phyloP scores from a whole-genome alignment of 1,284 basidiomycete species.

The Ustilago cynodontis region DNA sequence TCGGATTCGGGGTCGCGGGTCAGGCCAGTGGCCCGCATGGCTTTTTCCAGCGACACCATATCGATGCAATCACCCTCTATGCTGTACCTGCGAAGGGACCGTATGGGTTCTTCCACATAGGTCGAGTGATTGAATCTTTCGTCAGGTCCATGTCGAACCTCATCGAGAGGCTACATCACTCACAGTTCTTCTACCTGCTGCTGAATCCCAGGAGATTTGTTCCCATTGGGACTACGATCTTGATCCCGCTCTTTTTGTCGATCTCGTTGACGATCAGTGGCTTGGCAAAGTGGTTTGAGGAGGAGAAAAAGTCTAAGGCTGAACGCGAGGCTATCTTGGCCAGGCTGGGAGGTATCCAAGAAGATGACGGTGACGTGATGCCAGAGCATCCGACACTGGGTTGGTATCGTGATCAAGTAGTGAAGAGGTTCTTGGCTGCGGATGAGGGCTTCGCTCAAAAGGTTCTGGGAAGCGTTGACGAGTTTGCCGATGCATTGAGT shows the following conservation, averaged over 20 bases:
- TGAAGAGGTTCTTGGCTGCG: slow-evolving; percentile 10
- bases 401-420: slow-evolving; percentile 34
- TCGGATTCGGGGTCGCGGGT: slow-evolving; percentile 26
- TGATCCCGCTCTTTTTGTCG: slow-evolving; percentile 59
- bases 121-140: slow-evolving; percentile 71
- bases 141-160: slow-evolving; percentile 67
- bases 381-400: slow-evolving; percentile 29
- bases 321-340: slow-evolving; percentile 21
- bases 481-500: slow-evolving; percentile 9
- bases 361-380: slow-evolving; percentile 29
- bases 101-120: slow-evolving; percentile 93
- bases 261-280: slow-evolving; percentile 61
- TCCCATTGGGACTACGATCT: slow-evolving; percentile 57
- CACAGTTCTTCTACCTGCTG: slow-evolving; percentile 68
- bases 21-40: slow-evolving; percentile 55
- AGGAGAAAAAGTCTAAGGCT: slow-evolving; percentile 28
- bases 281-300: slow-evolving; percentile 38
- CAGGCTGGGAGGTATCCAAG: background rate
- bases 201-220: slow-evolving; percentile 57
- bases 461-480: background rate
- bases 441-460: background rate
- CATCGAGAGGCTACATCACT: slow-evolving; percentile 68
- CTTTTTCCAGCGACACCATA: slow-evolving; percentile 78
- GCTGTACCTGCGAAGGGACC: slow-evolving; percentile 88
- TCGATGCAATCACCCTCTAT: slow-evolving; percentile 92